A percentile compares a stretch with the other conserved stretches of the same genome.
Conservation (phyloP, 257 asterid species). For the Rhazya stricta region DNA sequence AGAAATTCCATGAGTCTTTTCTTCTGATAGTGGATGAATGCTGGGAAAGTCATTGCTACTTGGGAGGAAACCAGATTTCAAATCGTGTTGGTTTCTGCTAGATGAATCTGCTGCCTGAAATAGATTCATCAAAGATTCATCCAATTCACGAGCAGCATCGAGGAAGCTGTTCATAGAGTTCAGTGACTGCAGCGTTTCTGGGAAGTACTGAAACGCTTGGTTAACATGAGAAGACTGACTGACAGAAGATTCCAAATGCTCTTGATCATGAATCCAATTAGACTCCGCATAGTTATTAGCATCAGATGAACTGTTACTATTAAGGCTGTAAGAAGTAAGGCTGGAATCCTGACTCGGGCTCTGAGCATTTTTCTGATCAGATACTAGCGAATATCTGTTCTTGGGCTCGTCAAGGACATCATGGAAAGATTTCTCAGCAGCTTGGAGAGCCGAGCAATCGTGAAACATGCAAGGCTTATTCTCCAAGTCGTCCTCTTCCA, state of each 20-base stretch:
- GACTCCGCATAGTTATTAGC: slow-evolving; percentile 15
- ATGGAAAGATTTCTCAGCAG: slow-evolving; percentile 55
- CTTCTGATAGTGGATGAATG: background rate
- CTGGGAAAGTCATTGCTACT: background rate
- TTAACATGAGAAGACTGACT: background rate
- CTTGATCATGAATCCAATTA: slow-evolving; percentile 14
- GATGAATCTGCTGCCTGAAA: slow-evolving; percentile 11
- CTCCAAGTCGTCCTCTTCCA: slow-evolving; percentile 65
- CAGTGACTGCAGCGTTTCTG: slow-evolving; percentile 12
- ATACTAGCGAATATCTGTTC: background rate
- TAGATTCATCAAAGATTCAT: slow-evolving; percentile 19
- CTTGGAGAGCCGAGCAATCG: slow-evolving; percentile 60
- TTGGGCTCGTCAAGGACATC: slow-evolving; percentile 30
- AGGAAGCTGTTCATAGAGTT: slow-evolving; percentile 19
- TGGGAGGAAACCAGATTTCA: slow-evolving; percentile 1
- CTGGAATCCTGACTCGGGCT: slow-evolving; percentile 12
- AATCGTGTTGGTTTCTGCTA: background rate
- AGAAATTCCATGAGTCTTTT: background rate
- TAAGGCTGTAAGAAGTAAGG: background rate
- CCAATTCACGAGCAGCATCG: slow-evolving; percentile 19
- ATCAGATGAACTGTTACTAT: slow-evolving; percentile 19
- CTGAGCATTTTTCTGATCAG: slow-evolving; percentile 4
- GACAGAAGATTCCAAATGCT: slow-evolving; percentile 10
- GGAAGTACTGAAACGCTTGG: background rate
- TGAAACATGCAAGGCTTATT: slow-evolving; percentile 46